Percentiles rank a stretch among this genome's conserved stretches.
These are phyloP conservation scores for Bruguiera gymnorhiza DNA, from an alignment of 345 rosid species.

Conservation along the genomic window DNA sequence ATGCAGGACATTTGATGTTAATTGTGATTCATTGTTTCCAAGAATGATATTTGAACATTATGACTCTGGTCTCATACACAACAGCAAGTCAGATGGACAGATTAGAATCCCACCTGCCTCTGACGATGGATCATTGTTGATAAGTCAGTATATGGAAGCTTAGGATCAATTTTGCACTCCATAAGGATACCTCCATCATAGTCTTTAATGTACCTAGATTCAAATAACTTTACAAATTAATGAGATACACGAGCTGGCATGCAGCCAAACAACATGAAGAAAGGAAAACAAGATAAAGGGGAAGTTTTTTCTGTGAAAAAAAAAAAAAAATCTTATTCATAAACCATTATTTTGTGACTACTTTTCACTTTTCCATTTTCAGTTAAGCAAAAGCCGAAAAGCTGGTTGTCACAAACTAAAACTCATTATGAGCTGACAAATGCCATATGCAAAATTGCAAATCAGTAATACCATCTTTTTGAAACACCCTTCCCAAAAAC, in stretches of 20 bases:
- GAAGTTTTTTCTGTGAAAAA: neutral
- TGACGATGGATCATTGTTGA: constrained; percentile 91
- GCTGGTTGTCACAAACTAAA: neutral
- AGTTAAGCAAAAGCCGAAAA: neutral
- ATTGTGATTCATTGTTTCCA: constrained; percentile 1
- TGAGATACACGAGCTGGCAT: neutral
- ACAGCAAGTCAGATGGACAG: neutral
- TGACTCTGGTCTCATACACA: neutral
- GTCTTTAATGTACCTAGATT: constrained; percentile 79
- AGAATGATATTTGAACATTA: neutral
- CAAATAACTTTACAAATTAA: constrained; percentile 4
- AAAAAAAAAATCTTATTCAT: neutral
- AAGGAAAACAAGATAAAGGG: neutral
- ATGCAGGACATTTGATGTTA: constrained; percentile 6
- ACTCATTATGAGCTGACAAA: neutral
- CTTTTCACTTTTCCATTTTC: neutral
- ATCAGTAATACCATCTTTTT: neutral
- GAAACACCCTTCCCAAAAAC: neutral
- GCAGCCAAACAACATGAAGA: constrained; percentile 1
- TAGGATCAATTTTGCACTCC: constrained; percentile 98
- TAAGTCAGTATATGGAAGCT: constrained; percentile 91
- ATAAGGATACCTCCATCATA: constrained; percentile 98
- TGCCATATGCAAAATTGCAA: neutral
- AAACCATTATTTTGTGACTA: neutral
- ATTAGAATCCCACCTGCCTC: constrained; percentile 55